Evolutionary conservation across 257 asterid species (phyloP), one percentile per base, ranked within the genome.

Genomic region (Nicotiana noctiflora): DNA sequence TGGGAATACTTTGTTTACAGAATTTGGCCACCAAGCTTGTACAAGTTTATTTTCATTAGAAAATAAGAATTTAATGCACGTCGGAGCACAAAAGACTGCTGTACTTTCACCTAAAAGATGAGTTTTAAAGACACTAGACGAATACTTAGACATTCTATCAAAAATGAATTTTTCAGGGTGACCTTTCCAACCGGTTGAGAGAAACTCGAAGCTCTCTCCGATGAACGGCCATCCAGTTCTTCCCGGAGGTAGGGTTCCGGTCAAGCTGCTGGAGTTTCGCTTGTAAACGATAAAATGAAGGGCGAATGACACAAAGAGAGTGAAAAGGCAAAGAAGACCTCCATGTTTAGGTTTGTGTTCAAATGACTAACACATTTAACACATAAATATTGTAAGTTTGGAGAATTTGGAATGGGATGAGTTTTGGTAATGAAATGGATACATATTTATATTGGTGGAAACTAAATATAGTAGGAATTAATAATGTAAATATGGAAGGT

Each of bases 1-100:
- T 3, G 93, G 91, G 79, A 89, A 89, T 4, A 89, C 74, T 31
- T 87, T 87, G 85, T 86, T 80, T 0, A 90, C 89, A 0, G 94
- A 88, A 8, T 56, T 60, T 6, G 94, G 94, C 91, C 92, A 90
- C 92, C 94, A 90, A 27, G 90, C 81, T 61, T 89, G 90, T 17
- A 90, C 91, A 2, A 90, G 88, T 83, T 87, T 87, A 74, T 89
- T 89, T 65, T 90, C 94, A 13, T 90, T 90, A 0, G 91, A 90
- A 66, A 89, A 90, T 64, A 90, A 81, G 84, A 90, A 90, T 56
- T 82, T 90, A 68, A 86, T 89, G 4, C 88, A 87, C 0, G 75
- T 27, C 0, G 94, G 84, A 0, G 92, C 91, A 34, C 90, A 89
- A 25, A 90, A 86, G 0, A 89, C 91, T 12, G 85, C 90, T 0